A percentile compares a stretch with the other conserved stretches of the same genome.
phyloP scores from a whole-genome alignment of 176 grass and related monocot genomes.

The Phoenix roebelenii region DNA sequence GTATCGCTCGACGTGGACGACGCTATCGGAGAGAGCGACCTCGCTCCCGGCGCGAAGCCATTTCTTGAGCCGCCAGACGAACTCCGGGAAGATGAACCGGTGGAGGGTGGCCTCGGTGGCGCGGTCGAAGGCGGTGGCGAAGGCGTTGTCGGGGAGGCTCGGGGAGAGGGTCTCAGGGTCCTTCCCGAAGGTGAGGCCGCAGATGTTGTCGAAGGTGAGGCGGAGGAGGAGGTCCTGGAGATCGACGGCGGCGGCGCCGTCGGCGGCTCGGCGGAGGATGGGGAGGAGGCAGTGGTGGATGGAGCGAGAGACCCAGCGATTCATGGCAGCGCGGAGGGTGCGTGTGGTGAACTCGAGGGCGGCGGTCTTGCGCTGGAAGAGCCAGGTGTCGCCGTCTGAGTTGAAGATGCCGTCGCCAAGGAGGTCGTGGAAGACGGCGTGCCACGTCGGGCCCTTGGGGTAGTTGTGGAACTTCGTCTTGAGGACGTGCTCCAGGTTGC shows the following conservation, averaged over 20 bases:
- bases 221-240: constrained; percentile 90
- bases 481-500: constrained; percentile 92
- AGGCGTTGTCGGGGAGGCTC: constrained; percentile 72
- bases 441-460: constrained; percentile 94
- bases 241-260: constrained; percentile 20
- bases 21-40: constrained; percentile 59
- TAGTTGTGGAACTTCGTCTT: constrained; percentile 87
- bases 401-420: constrained; percentile 97
- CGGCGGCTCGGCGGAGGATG: constrained; percentile 43
- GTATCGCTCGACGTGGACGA: constrained; percentile 72
- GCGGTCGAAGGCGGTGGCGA: constrained; percentile 73
- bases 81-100: constrained; percentile 92
- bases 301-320: constrained; percentile 72
- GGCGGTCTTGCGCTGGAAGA: constrained; percentile 82
- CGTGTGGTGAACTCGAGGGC: constrained; percentile 95
- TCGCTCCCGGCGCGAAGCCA: constrained; percentile 76
- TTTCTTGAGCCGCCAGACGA: constrained; percentile 79
- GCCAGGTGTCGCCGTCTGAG: constrained; percentile 87
- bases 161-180: constrained; percentile 80
- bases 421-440: constrained; percentile 77
- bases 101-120: constrained; percentile 87
- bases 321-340: constrained; percentile 84
- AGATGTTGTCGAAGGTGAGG: constrained; percentile 97
- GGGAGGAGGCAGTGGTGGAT: constrained; percentile 68
- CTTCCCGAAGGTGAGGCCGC: constrained; percentile 80